These are phyloP conservation scores for Magnolia officinalis DNA, from an alignment of 164 flowering plant genomes.

Conservation along the genomic window DNA sequence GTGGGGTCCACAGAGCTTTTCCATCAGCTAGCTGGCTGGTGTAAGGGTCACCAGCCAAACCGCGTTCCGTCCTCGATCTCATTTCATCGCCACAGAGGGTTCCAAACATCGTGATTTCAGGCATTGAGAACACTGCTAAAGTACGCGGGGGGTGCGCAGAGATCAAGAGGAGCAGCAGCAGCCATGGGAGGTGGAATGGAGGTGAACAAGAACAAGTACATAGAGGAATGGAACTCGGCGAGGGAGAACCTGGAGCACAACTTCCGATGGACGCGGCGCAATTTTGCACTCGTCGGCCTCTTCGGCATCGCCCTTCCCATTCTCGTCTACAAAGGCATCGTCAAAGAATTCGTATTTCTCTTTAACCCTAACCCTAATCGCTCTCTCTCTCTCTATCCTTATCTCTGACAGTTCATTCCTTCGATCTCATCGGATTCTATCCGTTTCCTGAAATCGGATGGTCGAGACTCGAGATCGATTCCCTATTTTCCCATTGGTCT, in stretches of 20 bases:
- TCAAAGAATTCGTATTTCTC: slow-evolving; percentile 63
- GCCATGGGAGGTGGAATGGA: slow-evolving; percentile 91
- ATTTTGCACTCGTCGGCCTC: slow-evolving; percentile 65
- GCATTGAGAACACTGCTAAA: too few relatives aligned
- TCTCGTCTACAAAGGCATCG: slow-evolving; percentile 82
- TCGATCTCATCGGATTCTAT: too few relatives aligned
- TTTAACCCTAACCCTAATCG: background rate
- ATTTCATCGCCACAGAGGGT: too few relatives aligned
- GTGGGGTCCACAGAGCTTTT: too few relatives aligned
- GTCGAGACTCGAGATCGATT: too few relatives aligned
- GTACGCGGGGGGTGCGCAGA: background rate
- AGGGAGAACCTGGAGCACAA: slow-evolving; percentile 78
- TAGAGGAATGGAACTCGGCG: slow-evolving; percentile 73
- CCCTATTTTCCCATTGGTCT: too few relatives aligned
- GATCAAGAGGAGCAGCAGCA: slow-evolving; percentile 8
- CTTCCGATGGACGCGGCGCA: slow-evolving; percentile 89
- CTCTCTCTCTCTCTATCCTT: background rate
- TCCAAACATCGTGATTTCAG: too few relatives aligned
- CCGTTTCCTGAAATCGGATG: too few relatives aligned
- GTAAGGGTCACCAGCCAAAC: too few relatives aligned
- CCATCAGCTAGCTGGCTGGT: too few relatives aligned
- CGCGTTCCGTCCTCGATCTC: too few relatives aligned
- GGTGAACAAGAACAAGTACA: slow-evolving; percentile 66
- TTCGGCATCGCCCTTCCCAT: slow-evolving; percentile 83
- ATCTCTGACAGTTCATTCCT: too few relatives aligned